Evolutionary conservation across 371 early-diverging fungal species (phyloP), one percentile per base, ranked within the genome.

Genomic region (Mucor saturninus): DNA sequence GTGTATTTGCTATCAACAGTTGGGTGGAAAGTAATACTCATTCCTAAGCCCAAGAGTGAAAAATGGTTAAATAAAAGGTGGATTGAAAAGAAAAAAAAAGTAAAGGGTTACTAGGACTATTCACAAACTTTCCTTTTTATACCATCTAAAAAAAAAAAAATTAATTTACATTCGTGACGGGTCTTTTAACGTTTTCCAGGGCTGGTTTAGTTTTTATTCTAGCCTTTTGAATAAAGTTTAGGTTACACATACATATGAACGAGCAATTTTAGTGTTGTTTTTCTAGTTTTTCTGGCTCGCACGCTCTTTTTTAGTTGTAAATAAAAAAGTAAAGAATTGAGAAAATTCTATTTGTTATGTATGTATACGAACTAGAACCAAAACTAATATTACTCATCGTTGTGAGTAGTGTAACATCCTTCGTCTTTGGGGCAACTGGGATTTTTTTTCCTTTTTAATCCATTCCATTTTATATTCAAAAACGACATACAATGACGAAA

Each of bases 21-120:
- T 57, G 59, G 50, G 15, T 54, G 31, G 38, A 62, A 66, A 61
- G 42, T 61, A 68, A 67, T 72, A 68, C 32, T 55, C 68, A 72
- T 68, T 72, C 68, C 65, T 69, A 69, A 54, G 54, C 62, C 53
- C 51, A 32, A 56, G 30, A 45, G 37, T n/a, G 10, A 51, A 11
- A 53, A 53, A 45, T 52, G 61, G 43, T 21, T 21, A 50, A 54
- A 60, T 35, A 59, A 59, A 46, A 48, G 58, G 56, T 32, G 28
- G 39, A 21, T 21, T 21, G 32, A 40, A 50, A 48, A 38, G 31
- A 28, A 13, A 32, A 52, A 60, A 30, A 52, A 53, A 38, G 53
- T n/a, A 13, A 38, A 35, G 4, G 46, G 8, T 21, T 15, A 37
- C 38, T 35, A 30, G 50, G 28, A 30, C 21, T 50, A 14, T 59